Conservation (phyloP, 495 filamentous ascomycete species). For the Darksidea phi region DNA sequence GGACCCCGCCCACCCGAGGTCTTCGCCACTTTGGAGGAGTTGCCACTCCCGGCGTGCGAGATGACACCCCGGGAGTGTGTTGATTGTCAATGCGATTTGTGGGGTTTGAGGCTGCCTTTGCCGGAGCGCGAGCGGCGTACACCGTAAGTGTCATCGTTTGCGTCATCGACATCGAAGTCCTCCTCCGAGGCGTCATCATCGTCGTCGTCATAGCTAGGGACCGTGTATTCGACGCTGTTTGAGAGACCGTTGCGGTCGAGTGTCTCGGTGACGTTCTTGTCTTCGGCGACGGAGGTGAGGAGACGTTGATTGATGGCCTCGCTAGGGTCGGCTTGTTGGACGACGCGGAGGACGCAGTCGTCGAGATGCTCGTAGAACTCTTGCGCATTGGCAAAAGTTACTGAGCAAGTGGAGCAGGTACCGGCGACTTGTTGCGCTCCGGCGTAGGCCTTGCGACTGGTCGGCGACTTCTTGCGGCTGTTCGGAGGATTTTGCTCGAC, state of each 20-base stretch:
- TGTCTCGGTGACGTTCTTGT: conserved; percentile 78
- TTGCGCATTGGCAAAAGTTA: conserved; percentile 88
- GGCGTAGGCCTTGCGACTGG: conserved; percentile 56
- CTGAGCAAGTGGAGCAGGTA: conserved; percentile 93
- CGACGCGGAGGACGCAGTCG: conserved; percentile 95
- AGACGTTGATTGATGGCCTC: conserved; percentile 92
- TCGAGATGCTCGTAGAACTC: conserved; percentile 99
- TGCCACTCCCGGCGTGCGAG: conserved; percentile 55
- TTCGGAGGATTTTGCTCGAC: conserved; percentile 97
- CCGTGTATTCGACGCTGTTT: conserved; percentile 55
- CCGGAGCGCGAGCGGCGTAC: conserved; percentile 50
- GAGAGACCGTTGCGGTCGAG: conserved; percentile 76
- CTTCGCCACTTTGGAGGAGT: conserved; percentile 46
- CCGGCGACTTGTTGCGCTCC: conserved; percentile 56
- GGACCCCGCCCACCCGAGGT: conserved; percentile 43
- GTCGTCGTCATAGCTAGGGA: conserved; percentile 53
- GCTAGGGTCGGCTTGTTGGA: conserved; percentile 94
- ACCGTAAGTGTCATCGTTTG: conserved; percentile 60
- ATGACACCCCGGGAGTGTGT: conserved; percentile 54
- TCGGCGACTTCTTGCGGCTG: conserved; percentile 79
- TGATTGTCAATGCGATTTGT: conserved; percentile 57
- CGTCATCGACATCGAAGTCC: conserved; percentile 63
- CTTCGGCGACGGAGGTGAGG: conserved; percentile 76
- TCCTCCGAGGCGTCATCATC: conserved; percentile 59
- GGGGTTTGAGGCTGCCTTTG: conserved; percentile 50